Evolutionary conservation across 306 rosid genomes (phyloP), one percentile per base, ranked within the genome.

Genomic region (Medicago ruthenica): DNA sequence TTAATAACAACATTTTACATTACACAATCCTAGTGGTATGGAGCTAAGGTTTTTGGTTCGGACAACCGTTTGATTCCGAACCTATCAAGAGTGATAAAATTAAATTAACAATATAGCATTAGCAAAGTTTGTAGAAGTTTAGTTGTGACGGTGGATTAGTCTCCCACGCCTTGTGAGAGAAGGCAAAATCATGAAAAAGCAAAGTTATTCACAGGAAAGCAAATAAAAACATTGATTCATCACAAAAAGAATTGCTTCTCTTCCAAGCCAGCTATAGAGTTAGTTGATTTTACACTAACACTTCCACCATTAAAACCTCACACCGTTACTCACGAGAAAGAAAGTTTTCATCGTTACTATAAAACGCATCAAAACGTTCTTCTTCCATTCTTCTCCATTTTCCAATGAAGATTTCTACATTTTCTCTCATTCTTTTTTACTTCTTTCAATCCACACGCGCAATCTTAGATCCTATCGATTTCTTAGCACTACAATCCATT

Each of bases 401-500:
- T 12, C 47, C 62, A 21, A 73, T 73, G 83, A 78, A 59, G 37
- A 48, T 88, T 45, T 51, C 16, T 40, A 37, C 71, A 15, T 78
- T 9, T 73, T 16, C 70, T 39, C 39, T 83, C 24, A 5, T 87
- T 57, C 55, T 67, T 21, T 0, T 88, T 2, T 88, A 69, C 41
- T 21, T 80, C 42, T 4, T 81, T 2, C 96, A 80, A 11, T 50
- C 75, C 8, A 85, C 71, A 0, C 34, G 41, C 17, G 91, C 87
- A 13, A 85, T 95, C n/a, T 73, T 95, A 51, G 84, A 90, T 75
- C 98, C 97, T 9, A 61, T 83, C 18, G 97, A 95, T 83, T 95
- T 95, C 79, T 76, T 95, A 78, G 97, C 98, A 7, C 85, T 95
- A 4, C 98, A 95, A 76, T 90, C 97, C 1, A 85, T 95, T 71